Evolutionary conservation across 495 filamentous ascomycete species (phyloP).

Genomic region (Hypoxylon trugodes): DNA sequence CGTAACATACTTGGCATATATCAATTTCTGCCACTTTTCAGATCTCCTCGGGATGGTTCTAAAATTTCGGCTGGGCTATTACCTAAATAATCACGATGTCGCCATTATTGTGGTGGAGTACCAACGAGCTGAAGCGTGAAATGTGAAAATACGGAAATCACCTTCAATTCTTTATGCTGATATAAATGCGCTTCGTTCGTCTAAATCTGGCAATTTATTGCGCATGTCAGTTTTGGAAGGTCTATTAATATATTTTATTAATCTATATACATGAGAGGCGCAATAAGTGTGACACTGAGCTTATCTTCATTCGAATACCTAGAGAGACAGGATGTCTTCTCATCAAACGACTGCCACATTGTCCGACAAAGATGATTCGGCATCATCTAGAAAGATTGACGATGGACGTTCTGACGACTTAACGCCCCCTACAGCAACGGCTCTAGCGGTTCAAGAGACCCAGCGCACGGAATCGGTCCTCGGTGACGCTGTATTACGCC

Average conservation of each 20-base stretch:
- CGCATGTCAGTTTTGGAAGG: not conserved
- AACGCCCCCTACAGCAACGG: conserved; percentile 10
- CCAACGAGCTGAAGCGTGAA: not conserved
- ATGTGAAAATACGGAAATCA: not conserved
- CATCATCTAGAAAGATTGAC: conserved; percentile 14
- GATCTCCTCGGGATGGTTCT: conserved; percentile 13
- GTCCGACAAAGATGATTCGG: conserved; percentile 23
- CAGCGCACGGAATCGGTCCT: conserved; percentile 32
- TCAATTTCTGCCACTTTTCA: not conserved
- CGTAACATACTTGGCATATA: conserved; percentile 12
- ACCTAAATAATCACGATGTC: conserved; percentile 10
- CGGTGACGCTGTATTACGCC: conserved; percentile 36
- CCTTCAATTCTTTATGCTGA: not conserved
- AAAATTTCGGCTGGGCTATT: not conserved
- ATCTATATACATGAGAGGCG: not conserved
- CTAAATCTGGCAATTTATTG: not conserved
- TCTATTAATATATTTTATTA: not conserved
- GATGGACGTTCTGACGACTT: conserved; percentile 3
- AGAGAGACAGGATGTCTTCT: conserved; percentile 29
- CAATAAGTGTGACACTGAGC: conserved; percentile 3
- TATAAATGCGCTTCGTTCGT: not conserved
- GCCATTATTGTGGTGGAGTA: conserved; percentile 14
- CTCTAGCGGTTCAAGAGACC: conserved; percentile 26
- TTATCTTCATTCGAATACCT: not conserved
- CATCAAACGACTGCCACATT: conserved; percentile 10